Evolutionary conservation across 306 rosid species (phyloP).

Genomic region (Lagenaria siceraria): DNA sequence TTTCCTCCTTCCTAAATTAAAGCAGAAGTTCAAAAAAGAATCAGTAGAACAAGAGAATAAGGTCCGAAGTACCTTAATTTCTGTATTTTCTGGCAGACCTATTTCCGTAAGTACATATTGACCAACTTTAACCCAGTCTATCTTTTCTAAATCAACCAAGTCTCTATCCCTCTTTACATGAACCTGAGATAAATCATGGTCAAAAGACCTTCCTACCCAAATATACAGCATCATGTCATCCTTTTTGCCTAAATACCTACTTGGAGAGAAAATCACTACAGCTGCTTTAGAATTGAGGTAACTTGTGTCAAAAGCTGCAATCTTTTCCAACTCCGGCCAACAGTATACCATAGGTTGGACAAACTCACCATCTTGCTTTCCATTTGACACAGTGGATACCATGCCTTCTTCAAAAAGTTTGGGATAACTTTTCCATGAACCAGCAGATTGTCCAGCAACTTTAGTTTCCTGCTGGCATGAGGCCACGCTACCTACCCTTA

Average conservation of each 20-base stretch:
- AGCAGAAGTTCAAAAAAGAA: background rate
- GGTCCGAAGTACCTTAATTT: slow-evolving; percentile 44
- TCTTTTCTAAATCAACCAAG: slow-evolving; percentile 30
- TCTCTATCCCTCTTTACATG: slow-evolving; percentile 37
- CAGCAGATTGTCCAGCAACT: slow-evolving; percentile 18
- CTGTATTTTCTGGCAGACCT: slow-evolving; percentile 49
- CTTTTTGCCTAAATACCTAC: slow-evolving; percentile 18
- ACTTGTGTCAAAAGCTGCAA: slow-evolving; percentile 32
- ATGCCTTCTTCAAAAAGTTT: slow-evolving; percentile 14
- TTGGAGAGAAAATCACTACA: slow-evolving; percentile 56
- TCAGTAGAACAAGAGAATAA: background rate
- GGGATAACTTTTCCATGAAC: slow-evolving; percentile 15
- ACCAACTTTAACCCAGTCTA: slow-evolving; percentile 60
- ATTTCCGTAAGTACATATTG: slow-evolving; percentile 34
- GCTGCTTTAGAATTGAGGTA: slow-evolving; percentile 65
- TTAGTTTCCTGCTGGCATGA: slow-evolving; percentile 18
- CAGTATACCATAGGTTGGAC: slow-evolving; percentile 34
- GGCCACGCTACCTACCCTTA: slow-evolving; percentile 10
- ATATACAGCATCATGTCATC: slow-evolving; percentile 44
- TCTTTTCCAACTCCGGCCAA: slow-evolving; percentile 79
- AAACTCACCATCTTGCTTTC: slow-evolving; percentile 22
- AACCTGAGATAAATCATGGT: slow-evolving; percentile 26
- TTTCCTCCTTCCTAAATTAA: background rate
- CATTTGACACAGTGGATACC: slow-evolving; percentile 24
- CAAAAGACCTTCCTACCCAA: slow-evolving; percentile 75